Conservation (phyloP, 164 flowering plant genomes). For the Tetracentron sinense region DNA sequence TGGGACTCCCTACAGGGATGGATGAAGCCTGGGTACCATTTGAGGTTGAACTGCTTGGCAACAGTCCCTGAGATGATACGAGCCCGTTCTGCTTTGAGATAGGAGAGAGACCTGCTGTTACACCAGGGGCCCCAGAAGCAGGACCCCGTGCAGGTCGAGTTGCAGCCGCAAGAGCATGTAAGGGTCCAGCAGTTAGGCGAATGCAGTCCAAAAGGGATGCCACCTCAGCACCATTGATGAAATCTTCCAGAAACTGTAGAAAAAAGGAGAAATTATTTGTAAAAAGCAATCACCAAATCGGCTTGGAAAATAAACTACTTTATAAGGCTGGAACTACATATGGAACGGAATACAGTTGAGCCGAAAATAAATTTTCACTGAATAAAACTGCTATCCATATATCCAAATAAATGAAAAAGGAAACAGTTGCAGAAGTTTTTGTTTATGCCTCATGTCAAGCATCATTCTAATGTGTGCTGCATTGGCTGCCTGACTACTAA, state of each 20-base stretch:
- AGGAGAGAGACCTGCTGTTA: conserved; percentile 43
- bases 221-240: conserved; percentile 96
- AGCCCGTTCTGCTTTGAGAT: conserved; percentile 52
- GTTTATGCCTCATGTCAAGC: too few relatives aligned
- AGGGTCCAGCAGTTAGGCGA: conserved; percentile 94
- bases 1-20: conserved; percentile 39
- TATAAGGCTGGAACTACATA: too few relatives aligned
- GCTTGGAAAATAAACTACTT: too few relatives aligned
- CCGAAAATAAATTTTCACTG: too few relatives aligned
- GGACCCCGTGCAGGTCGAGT: conserved; percentile 97
- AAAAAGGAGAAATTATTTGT: too few relatives aligned
- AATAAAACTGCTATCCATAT: too few relatives aligned
- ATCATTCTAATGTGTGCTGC: too few relatives aligned
- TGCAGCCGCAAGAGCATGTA: conserved; percentile 95
- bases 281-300: too few relatives aligned
- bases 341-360: too few relatives aligned
- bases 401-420: too few relatives aligned
- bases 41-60: conserved; percentile 43
- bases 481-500: too few relatives aligned
- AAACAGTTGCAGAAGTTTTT: too few relatives aligned
- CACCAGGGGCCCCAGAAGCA: conserved; percentile 63
- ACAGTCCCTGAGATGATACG: conserved; percentile 43
- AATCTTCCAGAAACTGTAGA: conserved; percentile 92
- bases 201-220: conserved; percentile 94
- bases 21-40: conserved; percentile 42